A percentile compares a stretch with the other conserved stretches of the same genome.
Conservation (phyloP, 805 yeast species). For the Scheffersomyces lignosus region DNA sequence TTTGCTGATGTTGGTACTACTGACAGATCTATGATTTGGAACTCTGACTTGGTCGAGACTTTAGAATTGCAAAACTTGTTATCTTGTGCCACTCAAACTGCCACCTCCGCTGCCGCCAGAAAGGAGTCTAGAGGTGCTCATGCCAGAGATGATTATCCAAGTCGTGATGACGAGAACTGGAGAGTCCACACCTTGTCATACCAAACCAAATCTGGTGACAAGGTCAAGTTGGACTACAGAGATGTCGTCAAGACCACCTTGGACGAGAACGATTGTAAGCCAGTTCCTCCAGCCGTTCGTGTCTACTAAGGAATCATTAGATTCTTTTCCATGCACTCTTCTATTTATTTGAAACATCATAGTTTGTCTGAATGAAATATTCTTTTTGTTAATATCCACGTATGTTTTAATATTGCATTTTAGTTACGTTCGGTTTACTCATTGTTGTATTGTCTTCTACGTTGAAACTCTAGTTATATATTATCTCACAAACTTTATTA, state of each 20-base stretch:
- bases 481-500: too few species aligned
- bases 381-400: too few species aligned
- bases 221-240: slow-evolving; percentile 80
- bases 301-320: slow-evolving; percentile 68
- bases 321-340: background rate
- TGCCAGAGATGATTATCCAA: slow-evolving; percentile 96
- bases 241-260: slow-evolving; percentile 77
- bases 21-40: slow-evolving; percentile 99
- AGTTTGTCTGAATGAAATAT: too few species aligned
- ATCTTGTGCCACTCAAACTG: slow-evolving; percentile 97
- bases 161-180: slow-evolving; percentile 95
- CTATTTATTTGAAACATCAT: too few species aligned
- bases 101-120: slow-evolving; percentile 90
- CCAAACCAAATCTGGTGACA: slow-evolving; percentile 73
- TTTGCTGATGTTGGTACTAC: slow-evolving; percentile 79
- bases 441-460: too few species aligned
- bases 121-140: slow-evolving; percentile 99
- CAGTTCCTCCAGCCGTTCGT: slow-evolving; percentile 97
- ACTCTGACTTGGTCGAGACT: slow-evolving; percentile 94
- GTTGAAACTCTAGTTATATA: too few species aligned
- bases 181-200: slow-evolving; percentile 96
- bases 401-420: too few species aligned
- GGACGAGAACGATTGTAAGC: slow-evolving; percentile 89
- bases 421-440: too few species aligned
- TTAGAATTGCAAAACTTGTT: slow-evolving; percentile 93